Percentiles rank a stretch among this genome's conserved stretches.
These are phyloP conservation scores for Microbotryum intermedium DNA, from an alignment of 1,284 basidiomycete genomes.

Conservation along the genomic window DNA sequence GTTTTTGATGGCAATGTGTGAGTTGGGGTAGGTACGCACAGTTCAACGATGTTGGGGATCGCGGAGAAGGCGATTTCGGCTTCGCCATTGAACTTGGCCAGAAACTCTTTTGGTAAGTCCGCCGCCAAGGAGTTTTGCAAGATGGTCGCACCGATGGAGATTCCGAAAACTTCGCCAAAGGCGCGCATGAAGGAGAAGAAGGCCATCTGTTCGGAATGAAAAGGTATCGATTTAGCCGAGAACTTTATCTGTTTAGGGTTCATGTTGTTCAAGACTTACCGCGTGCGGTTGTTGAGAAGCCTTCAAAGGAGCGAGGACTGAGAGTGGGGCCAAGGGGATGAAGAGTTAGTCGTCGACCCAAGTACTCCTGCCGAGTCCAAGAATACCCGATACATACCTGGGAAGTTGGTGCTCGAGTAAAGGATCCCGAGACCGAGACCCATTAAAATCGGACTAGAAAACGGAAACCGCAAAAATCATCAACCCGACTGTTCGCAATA, in stretches of 20 bases:
- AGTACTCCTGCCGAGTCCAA: too few relatives aligned
- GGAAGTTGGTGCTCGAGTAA: slow-evolving; percentile 34
- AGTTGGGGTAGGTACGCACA: too few relatives aligned
- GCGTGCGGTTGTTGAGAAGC: slow-evolving; percentile 19
- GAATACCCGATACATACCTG: slow-evolving; percentile 25
- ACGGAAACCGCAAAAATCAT: background rate
- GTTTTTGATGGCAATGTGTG: too few relatives aligned
- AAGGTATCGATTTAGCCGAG: background rate
- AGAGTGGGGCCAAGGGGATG: too few relatives aligned
- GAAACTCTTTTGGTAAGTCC: slow-evolving; percentile 2
- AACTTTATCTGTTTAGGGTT: background rate
- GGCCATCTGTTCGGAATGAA: slow-evolving; percentile 1
- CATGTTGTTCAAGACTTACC: background rate
- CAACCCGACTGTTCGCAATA: background rate
- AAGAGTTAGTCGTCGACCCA: too few relatives aligned
- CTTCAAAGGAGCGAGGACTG: slow-evolving; percentile 18
- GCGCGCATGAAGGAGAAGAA: slow-evolving; percentile 20
- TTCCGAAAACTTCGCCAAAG: slow-evolving; percentile 25
- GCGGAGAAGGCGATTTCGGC: slow-evolving; percentile 24
- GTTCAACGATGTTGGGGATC: too few relatives aligned
- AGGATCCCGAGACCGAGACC: slow-evolving; percentile 23
- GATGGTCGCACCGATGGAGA: slow-evolving; percentile 18
- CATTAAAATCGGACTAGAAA: slow-evolving; percentile 7
- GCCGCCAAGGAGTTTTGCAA: slow-evolving; percentile 11
- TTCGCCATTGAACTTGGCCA: background rate